Conservation (phyloP, 768 basidiomycete species). For the Termitomyces sp. region DNA sequence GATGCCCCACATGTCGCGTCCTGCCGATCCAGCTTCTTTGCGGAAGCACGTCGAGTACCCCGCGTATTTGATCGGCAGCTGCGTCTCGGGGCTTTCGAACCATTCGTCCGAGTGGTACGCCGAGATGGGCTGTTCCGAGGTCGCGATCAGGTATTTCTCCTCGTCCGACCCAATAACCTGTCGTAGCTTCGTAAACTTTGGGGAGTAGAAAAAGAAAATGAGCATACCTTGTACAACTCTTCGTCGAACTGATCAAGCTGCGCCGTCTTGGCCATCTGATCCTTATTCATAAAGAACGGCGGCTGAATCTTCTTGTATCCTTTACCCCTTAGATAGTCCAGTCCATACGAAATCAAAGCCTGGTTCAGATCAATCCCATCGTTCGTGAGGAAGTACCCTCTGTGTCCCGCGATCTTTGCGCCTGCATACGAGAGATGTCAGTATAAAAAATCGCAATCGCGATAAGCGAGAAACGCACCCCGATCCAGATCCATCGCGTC, state of each 20-base stretch:
- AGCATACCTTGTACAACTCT: constrained; percentile 85
- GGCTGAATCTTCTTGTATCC: constrained; percentile 94
- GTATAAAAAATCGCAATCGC: no score
- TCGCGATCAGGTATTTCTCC: constrained; percentile 98
- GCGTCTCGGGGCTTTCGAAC: constrained; percentile 90
- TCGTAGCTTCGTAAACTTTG: neutral
- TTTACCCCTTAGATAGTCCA: constrained; percentile 82
- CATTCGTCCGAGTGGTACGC: constrained; percentile 95
- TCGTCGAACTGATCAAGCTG: constrained; percentile 99
- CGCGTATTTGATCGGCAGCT: constrained; percentile 89
- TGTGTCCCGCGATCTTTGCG: constrained; percentile 89
- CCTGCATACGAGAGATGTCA: constrained; percentile 35
- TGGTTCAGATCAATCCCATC: constrained; percentile 98
- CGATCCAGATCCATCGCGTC: constrained; percentile 98
- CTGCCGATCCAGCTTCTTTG: constrained; percentile 97
- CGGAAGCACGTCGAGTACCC: constrained; percentile 97
- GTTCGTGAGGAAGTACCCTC: constrained; percentile 94
- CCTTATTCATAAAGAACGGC: constrained; percentile 98
- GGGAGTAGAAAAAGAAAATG: neutral
- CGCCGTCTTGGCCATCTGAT: constrained; percentile 95
- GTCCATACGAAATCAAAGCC: constrained; percentile 89
- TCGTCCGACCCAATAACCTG: constrained; percentile 87
- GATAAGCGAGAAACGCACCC: constrained; percentile 41
- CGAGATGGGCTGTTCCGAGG: constrained; percentile 98
- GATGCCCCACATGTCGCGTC: constrained; percentile 99